These are phyloP conservation scores for Salix arbutifolia DNA, from an alignment of 345 rosid genomes.

Conservation along the genomic window DNA sequence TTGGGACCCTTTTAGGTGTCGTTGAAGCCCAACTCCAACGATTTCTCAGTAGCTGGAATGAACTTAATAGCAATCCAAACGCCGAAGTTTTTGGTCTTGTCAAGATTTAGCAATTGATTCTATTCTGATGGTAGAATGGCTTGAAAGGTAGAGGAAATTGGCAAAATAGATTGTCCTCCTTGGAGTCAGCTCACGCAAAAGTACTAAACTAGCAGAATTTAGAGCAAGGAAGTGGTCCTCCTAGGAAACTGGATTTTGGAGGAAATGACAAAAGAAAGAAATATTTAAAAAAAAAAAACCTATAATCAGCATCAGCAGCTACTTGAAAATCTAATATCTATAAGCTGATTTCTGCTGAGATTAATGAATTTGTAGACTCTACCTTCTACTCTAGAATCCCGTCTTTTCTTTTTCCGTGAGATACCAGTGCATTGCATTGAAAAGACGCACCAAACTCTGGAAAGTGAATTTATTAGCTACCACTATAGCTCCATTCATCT, in stretches of 20 bases:
- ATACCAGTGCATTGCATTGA: neutral
- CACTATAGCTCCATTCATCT: neutral
- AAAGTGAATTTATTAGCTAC: neutral
- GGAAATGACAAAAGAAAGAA: too few relatives aligned
- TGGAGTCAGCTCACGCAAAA: neutral
- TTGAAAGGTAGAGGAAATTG: neutral
- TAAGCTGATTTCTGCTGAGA: too few relatives aligned
- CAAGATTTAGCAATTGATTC: too few relatives aligned
- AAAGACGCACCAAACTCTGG: neutral
- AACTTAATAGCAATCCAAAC: too few relatives aligned
- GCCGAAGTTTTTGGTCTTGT: too few relatives aligned
- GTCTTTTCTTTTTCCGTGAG: neutral
- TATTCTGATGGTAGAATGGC: neutral
- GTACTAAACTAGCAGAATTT: neutral
- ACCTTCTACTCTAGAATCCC: too few relatives aligned
- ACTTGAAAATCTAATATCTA: neutral
- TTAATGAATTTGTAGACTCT: too few relatives aligned
- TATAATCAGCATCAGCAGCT: neutral
- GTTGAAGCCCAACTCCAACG: neutral
- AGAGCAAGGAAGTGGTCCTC: neutral
- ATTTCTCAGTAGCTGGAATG: neutral
- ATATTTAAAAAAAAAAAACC: too few relatives aligned
- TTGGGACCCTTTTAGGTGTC: neutral
- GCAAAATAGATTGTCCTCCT: neutral
- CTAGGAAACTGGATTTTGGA: neutral